Percentiles rank a stretch among this genome's conserved stretches.
Evolutionary conservation across 306 rosid genomes (phyloP).

Genomic region (Alnus glutinosa): DNA sequence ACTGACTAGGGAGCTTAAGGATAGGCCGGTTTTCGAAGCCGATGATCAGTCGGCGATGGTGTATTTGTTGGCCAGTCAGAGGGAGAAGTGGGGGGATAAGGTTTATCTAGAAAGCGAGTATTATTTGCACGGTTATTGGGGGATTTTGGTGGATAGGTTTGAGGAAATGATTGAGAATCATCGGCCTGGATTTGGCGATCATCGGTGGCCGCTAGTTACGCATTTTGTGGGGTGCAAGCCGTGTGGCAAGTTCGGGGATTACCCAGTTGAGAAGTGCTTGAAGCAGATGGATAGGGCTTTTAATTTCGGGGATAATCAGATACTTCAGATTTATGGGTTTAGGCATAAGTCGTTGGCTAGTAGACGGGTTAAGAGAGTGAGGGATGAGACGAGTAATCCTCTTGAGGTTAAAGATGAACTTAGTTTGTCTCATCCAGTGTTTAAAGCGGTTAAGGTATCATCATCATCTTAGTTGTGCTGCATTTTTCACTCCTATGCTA

Average conservation of each 20-base stretch:
- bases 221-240: conserved; percentile 71
- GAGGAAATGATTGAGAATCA: conserved; percentile 55
- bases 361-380: conserved; percentile 46
- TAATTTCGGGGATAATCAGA: conserved; percentile 63
- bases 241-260: conserved; percentile 63
- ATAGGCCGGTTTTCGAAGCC: conserved; percentile 74
- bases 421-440: conserved; percentile 52
- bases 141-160: conserved; percentile 51
- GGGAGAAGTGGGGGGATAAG: conserved; percentile 46
- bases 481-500: neutral
- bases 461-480: conserved; percentile 31
- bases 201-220: conserved; percentile 63
- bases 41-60: conserved; percentile 91
- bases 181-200: conserved; percentile 56
- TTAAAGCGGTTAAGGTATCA: conserved; percentile 50
- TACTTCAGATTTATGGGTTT: conserved; percentile 56
- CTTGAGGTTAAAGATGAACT: conserved; percentile 50
- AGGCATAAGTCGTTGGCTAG: conserved; percentile 46
- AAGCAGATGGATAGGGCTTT: conserved; percentile 63
- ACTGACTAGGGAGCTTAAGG: conserved; percentile 47
- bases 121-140: conserved; percentile 61
- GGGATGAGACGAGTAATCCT: conserved; percentile 44
- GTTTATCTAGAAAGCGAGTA: conserved; percentile 49
- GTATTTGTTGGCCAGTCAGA: conserved; percentile 42
- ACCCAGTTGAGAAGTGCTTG: conserved; percentile 56